Evolutionary conservation across 257 asterid species (phyloP), one percentile per base, ranked within the genome.

Genomic region (Cynanchum wilfordii): DNA sequence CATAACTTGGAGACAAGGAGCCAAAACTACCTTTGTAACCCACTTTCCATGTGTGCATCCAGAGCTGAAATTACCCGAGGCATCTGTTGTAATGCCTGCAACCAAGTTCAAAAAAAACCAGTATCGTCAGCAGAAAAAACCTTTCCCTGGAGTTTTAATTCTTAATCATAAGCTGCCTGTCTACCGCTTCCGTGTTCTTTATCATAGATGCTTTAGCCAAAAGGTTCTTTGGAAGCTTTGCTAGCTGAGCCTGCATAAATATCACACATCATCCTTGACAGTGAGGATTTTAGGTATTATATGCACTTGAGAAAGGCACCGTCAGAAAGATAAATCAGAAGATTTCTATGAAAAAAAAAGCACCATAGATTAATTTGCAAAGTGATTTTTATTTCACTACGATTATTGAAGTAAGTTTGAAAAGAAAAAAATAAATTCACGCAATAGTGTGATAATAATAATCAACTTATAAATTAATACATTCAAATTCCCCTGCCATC

Each of bases 221-320:
- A 79, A 92, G 96, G 77, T 78, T 89, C 75, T 86, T 88, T 8
- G 97, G 96, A 68, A 89, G 96, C 80, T 89, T 92, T 81, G 77
- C 75, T 50, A 92, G 80, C 77, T 85, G 86, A 3, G 84, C 90
- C 97, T 92, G 92, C 72, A 75, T 7, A 42, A 3, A 45, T 20
- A 42, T 57, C 59, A 73, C 50, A 57, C 38, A n/a, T 22, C 22
- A 47, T 25, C 40, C 54, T 15, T 17, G 17, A 15, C 62, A 70
- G 38, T 62, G 10, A 58, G 27, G 42, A n/a, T 57, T 20, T 67
- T 29, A 5, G 20, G 47, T 42, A 59, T 24, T 9, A 45, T 52
- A 27, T 20, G 10, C 47, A 69, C 54, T 5, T 1, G 3, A 22
- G 7, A 60, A 30, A 16, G 45, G 2, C 7, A 60, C 12, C 25